Percentiles rank a stretch among this genome's conserved stretches.
Evolutionary conservation across 164 flowering plant genomes (phyloP).

Genomic region (Sedum album): DNA sequence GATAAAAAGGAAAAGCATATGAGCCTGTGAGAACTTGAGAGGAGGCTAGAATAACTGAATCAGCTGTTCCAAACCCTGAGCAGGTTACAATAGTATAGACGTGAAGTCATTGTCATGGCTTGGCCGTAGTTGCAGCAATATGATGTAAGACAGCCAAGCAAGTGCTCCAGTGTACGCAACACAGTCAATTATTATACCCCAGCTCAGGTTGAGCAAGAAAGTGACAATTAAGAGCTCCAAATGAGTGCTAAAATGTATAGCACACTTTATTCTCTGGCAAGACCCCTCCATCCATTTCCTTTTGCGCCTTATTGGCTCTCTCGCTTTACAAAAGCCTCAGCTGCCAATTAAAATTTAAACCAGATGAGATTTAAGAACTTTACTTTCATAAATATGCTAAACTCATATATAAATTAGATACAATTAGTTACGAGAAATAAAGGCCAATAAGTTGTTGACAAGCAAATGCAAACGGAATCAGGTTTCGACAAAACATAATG

Average conservation of each 20-base stretch:
- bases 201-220: background rate
- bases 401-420: background rate
- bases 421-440: background rate
- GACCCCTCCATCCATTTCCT: constrained; percentile 3
- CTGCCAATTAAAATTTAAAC: background rate
- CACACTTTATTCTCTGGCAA: background rate
- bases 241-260: background rate
- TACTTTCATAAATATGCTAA: background rate
- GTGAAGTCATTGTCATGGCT: background rate
- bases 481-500: background rate
- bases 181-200: background rate
- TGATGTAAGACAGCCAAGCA: constrained; percentile 1
- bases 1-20: background rate
- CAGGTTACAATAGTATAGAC: background rate
- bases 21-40: background rate
- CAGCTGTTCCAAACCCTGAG: background rate
- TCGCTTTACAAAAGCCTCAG: background rate
- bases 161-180: background rate
- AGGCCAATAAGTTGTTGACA: background rate
- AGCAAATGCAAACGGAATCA: background rate
- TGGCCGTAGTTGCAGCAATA: background rate
- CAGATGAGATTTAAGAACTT: background rate
- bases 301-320: constrained; percentile 5
- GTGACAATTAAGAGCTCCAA: background rate
- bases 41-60: background rate